Evolutionary conservation across 371 early-diverging fungal species (phyloP), one percentile per base, ranked within the genome.

Genomic region (Mortierella sp.): DNA sequence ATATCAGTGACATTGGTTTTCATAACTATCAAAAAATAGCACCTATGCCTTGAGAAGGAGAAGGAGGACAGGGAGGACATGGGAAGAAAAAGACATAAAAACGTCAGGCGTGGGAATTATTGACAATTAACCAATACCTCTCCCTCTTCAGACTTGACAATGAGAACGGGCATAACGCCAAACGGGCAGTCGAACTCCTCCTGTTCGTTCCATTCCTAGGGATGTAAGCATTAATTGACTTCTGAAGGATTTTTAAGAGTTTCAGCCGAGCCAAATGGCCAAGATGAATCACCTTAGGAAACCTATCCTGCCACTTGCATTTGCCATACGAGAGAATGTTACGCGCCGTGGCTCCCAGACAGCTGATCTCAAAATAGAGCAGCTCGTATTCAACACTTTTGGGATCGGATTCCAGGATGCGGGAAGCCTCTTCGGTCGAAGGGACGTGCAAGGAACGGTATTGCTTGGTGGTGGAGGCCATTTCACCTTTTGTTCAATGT

Each of bases 91-190:
- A 6, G 19, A 6, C 11, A n/a, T n/a, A 43, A 19, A n/a, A 17
- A n/a, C 21, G 17, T 43, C 17, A 21, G 37, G 43, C 43, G 43
- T 15, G 21, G 7, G 43, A 34, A 34, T n/a, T n/a, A n/a, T n/a
- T n/a, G n/a, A n/a, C n/a, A n/a, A n/a, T n/a, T n/a, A n/a, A n/a
- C n/a, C n/a, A n/a, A n/a, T 43, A 43, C 43, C 43, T 43, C 6
- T 8, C 53, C 53, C 15, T 47, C 39, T 19, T 23, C 19, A 24
- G 47, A 27, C 47, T 58, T 30, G 41, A 58, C 30, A 4, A 48
- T 21, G 37, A 58, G 49, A 15, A 58, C 37, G n/a, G 58, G 58
- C 49, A 49, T 49, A 39, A 58, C 58, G 26, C 58, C 58, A 49
- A 58, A 58, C 14, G 58, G 58, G 21, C 43, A 43, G 17, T 43